Conservation (phyloP, 129 eudicot genomes). For the Lactuca sativa region DNA sequence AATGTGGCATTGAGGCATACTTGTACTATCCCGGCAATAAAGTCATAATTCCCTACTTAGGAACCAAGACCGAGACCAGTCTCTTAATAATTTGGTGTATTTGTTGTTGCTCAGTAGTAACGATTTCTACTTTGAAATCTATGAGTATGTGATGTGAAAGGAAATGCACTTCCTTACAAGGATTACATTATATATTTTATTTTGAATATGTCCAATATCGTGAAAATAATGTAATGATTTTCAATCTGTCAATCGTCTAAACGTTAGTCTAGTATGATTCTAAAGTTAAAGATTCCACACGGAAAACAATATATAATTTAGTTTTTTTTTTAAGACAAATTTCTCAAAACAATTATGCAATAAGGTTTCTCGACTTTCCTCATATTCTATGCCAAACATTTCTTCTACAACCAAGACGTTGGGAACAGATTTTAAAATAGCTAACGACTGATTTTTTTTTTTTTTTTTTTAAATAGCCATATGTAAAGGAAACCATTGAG, state of each 20-base stretch:
- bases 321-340: too few species aligned
- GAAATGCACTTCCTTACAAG: neutral
- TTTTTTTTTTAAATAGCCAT: too few species aligned
- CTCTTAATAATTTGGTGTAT: conserved; percentile 4
- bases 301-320: too few species aligned
- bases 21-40: neutral
- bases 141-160: neutral
- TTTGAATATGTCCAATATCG: neutral
- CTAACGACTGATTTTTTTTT: too few species aligned
- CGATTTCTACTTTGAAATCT: neutral
- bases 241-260: neutral
- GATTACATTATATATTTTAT: neutral
- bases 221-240: too few species aligned
- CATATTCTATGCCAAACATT: too few species aligned
- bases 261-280: neutral
- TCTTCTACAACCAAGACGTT: too few species aligned
- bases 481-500: too few species aligned
- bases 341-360: too few species aligned
- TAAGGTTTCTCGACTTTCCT: too few species aligned
- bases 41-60: neutral
- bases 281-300: neutral
- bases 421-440: too few species aligned
- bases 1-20: neutral
- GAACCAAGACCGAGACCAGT: neutral
- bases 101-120: neutral